Conservation (phyloP, 2,329 filamentous ascomycete species). For the Pseudogymnoascus sp. region DNA sequence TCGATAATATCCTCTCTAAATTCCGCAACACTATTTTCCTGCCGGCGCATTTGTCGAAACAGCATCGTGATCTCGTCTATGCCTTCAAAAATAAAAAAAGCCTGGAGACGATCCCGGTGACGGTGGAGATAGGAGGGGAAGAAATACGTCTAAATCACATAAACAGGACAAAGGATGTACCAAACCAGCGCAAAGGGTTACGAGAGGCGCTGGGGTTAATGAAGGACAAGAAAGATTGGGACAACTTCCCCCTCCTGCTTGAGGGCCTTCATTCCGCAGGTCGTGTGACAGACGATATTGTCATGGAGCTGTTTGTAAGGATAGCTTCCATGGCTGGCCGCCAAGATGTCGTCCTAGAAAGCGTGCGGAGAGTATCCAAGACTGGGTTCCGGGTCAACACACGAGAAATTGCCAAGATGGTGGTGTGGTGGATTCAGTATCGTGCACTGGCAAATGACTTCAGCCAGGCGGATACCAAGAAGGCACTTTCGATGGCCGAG, state of each 20-base stretch:
- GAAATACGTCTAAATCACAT: conserved; percentile 26
- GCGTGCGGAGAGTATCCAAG: conserved; percentile 19
- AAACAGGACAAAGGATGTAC: conserved; percentile 18
- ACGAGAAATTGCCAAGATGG: conserved; percentile 12
- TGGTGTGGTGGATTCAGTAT: conserved; percentile 19
- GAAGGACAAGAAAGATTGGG: conserved; percentile 27
- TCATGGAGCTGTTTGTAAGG: conserved; percentile 15
- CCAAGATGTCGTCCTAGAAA: conserved; percentile 26
- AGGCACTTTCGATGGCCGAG: conserved; percentile 26
- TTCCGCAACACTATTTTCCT: conserved; percentile 54
- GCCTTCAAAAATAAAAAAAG: conserved; percentile 37
- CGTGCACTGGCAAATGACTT: conserved; percentile 21
- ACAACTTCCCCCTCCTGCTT: conserved; percentile 27
- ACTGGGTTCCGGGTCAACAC: conserved; percentile 25
- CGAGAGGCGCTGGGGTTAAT: conserved; percentile 22
- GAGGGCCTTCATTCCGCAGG: conserved; percentile 21
- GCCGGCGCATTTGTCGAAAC: conserved; percentile 47
- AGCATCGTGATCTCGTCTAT: conserved; percentile 48
- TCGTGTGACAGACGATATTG: background rate
- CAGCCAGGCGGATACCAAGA: conserved; percentile 18
- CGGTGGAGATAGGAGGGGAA: conserved; percentile 50
- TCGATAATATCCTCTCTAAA: conserved; percentile 43
- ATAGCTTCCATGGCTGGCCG: conserved; percentile 15
- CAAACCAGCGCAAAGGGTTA: conserved; percentile 13
- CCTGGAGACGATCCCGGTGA: conserved; percentile 47